phyloP scores from a whole-genome alignment of 2,329 filamentous ascomycete genomes.

The Lachnum nothofagi region DNA sequence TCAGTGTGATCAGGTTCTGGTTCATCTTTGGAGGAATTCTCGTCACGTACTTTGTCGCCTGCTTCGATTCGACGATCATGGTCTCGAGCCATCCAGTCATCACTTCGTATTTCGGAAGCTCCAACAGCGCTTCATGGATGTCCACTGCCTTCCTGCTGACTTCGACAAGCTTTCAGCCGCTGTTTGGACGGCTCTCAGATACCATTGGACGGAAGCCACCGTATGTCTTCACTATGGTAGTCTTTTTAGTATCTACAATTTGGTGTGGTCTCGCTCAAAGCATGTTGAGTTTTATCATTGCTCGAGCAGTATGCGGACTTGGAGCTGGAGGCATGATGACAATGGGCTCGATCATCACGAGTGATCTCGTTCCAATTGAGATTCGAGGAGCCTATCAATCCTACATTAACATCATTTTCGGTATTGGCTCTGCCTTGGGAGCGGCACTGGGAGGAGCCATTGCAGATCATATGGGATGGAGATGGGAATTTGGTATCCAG shows the following conservation, averaged over 20 bases:
- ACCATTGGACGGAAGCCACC: slow-evolving; percentile 63
- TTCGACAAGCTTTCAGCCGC: slow-evolving; percentile 68
- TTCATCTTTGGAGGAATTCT: slow-evolving; percentile 57
- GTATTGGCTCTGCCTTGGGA: slow-evolving; percentile 53
- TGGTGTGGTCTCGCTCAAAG: slow-evolving; percentile 65
- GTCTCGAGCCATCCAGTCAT: slow-evolving; percentile 76
- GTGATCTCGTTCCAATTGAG: slow-evolving; percentile 69
- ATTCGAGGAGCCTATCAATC: slow-evolving; percentile 63
- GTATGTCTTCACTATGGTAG: slow-evolving; percentile 57
- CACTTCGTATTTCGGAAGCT: slow-evolving; percentile 71
- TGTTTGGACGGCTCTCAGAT: slow-evolving; percentile 70
- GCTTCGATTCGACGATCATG: slow-evolving; percentile 77
- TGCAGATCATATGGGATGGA: slow-evolving; percentile 66
- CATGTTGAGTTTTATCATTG: slow-evolving; percentile 66
- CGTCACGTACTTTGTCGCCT: slow-evolving; percentile 52
- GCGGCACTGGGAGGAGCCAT: slow-evolving; percentile 66
- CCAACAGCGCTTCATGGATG: slow-evolving; percentile 76
- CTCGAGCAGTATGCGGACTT: slow-evolving; percentile 65
- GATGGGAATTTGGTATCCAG: slow-evolving; percentile 65
- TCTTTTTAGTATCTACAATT: slow-evolving; percentile 60
- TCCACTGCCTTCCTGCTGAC: slow-evolving; percentile 75
- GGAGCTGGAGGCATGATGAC: slow-evolving; percentile 68
- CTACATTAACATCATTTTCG: slow-evolving; percentile 62
- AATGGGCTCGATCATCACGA: slow-evolving; percentile 65
- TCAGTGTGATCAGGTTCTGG: slow-evolving; percentile 50